Conservation (phyloP, 2,329 filamentous ascomycete genomes). For the Monilinia polystroma region DNA sequence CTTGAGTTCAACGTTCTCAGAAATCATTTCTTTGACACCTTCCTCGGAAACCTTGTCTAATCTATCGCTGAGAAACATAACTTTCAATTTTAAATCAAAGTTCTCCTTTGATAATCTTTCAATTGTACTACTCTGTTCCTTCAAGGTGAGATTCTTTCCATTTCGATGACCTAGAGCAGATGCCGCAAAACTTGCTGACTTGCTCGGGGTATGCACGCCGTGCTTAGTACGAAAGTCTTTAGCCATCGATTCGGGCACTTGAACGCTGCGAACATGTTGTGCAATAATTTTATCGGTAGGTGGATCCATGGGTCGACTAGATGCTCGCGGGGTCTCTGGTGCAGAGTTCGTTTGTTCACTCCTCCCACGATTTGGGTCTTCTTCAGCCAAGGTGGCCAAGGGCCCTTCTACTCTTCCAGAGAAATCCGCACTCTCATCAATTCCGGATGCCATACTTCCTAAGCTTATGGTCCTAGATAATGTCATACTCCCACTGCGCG, state of each 20-base stretch:
- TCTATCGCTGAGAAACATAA: slow-evolving; percentile 93
- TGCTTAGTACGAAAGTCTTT: slow-evolving; percentile 80
- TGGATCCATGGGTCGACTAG: slow-evolving; percentile 53
- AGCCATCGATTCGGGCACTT: slow-evolving; percentile 84
- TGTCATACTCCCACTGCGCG: slow-evolving; percentile 52
- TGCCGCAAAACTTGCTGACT: slow-evolving; percentile 50
- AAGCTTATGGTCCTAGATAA: slow-evolving; percentile 79
- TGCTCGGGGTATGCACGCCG: slow-evolving; percentile 58
- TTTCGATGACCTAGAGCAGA: slow-evolving; percentile 51
- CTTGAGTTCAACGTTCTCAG: slow-evolving; percentile 93
- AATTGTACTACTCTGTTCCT: slow-evolving; percentile 96
- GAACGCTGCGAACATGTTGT: slow-evolving; percentile 83
- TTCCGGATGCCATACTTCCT: slow-evolving; percentile 81
- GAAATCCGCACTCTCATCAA: slow-evolving; percentile 50
- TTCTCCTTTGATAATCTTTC: slow-evolving; percentile 97
- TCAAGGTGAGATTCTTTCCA: slow-evolving; percentile 78
- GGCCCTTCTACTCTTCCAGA: slow-evolving; percentile 45
- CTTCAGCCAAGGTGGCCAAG: slow-evolving; percentile 60
- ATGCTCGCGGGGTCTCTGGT: slow-evolving; percentile 70
- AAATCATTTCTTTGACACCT: slow-evolving; percentile 96
- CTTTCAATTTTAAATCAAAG: slow-evolving; percentile 94
- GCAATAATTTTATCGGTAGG: slow-evolving; percentile 88
- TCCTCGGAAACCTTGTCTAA: slow-evolving; percentile 93
- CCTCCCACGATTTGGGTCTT: slow-evolving; percentile 49
- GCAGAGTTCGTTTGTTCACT: slow-evolving; percentile 46